A percentile compares a stretch with the other conserved stretches of the same genome.
Evolutionary conservation across 2,329 filamentous ascomycete species (phyloP).

Genomic region (Aspergillus sojae): DNA sequence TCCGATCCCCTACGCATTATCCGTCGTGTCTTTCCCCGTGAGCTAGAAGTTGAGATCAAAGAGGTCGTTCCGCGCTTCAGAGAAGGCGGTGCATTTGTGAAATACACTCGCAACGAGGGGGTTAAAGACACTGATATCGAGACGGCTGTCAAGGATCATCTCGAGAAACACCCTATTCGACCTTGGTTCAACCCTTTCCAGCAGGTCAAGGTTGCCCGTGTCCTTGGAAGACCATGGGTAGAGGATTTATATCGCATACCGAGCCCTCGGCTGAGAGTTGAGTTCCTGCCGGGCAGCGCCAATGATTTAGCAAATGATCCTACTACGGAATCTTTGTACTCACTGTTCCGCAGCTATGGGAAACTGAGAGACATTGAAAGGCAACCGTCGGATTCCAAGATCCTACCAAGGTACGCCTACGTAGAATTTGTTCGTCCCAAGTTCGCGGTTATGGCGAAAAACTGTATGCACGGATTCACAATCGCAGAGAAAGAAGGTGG

Average conservation of each 20-base stretch:
- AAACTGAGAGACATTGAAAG: constrained; percentile 84
- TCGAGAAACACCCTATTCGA: constrained; percentile 71
- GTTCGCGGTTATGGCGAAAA: constrained; percentile 83
- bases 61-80: constrained; percentile 83
- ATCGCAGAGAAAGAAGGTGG: constrained; percentile 71
- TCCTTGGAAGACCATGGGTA: constrained; percentile 86
- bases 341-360: constrained; percentile 84
- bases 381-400: constrained; percentile 84
- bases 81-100: constrained; percentile 92
- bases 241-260: constrained; percentile 88
- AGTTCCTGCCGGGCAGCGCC: constrained; percentile 75
- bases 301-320: constrained; percentile 75
- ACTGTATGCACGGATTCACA: constrained; percentile 85
- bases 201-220: constrained; percentile 69
- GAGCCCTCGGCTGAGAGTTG: constrained; percentile 73
- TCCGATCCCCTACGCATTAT: constrained; percentile 60
- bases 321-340: constrained; percentile 83
- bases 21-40: constrained; percentile 64
- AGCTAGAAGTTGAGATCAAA: constrained; percentile 68
- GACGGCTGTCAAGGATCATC: constrained; percentile 61
- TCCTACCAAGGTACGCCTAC: constrained; percentile 76
- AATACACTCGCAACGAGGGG: constrained; percentile 64
- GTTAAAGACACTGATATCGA: constrained; percentile 59
- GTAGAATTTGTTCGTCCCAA: constrained; percentile 74
- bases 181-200: constrained; percentile 90